Percentiles rank a stretch among this genome's conserved stretches.
Evolutionary conservation across 768 basidiomycete genomes (phyloP).

Genomic region (Panaeolus cyanescens): DNA sequence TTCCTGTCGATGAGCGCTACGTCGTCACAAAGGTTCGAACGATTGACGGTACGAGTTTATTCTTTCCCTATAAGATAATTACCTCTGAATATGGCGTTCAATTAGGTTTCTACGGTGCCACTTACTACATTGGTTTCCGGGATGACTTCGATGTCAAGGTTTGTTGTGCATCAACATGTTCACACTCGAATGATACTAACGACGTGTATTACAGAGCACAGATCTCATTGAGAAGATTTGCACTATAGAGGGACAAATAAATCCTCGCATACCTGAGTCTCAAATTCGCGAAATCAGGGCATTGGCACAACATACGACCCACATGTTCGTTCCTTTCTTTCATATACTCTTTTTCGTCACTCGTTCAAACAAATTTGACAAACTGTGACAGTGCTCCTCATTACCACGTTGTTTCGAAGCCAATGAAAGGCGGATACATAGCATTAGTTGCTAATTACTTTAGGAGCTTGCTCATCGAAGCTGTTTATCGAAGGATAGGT

Average conservation of each 20-base stretch:
- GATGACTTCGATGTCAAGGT: constrained; percentile 56
- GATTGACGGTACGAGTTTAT: constrained; percentile 43
- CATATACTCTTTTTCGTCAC: not conserved
- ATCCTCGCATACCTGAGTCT: constrained; percentile 31
- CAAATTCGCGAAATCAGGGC: constrained; percentile 42
- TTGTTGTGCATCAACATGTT: not conserved
- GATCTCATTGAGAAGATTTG: constrained; percentile 55
- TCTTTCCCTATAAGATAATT: not conserved
- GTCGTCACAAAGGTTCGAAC: constrained; percentile 58
- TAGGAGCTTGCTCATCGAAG: constrained; percentile 56
- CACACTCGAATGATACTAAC: not conserved
- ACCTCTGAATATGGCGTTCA: not conserved
- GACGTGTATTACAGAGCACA: constrained; percentile 26
- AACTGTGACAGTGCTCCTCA: constrained; percentile 48
- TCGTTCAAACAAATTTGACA: not conserved
- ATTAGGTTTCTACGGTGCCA: constrained; percentile 61
- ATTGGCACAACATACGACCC: constrained; percentile 45
- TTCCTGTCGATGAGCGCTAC: constrained; percentile 53
- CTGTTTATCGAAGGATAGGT: constrained; percentile 63
- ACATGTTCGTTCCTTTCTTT: constrained; percentile 49
- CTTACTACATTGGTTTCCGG: constrained; percentile 63
- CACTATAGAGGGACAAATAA: constrained; percentile 43
- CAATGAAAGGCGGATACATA: constrained; percentile 32
- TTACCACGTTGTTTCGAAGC: constrained; percentile 53
- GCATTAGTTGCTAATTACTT: constrained; percentile 40